phyloP scores from a whole-genome alignment of 148 eudicot species.

The Drosera capensis region DNA sequence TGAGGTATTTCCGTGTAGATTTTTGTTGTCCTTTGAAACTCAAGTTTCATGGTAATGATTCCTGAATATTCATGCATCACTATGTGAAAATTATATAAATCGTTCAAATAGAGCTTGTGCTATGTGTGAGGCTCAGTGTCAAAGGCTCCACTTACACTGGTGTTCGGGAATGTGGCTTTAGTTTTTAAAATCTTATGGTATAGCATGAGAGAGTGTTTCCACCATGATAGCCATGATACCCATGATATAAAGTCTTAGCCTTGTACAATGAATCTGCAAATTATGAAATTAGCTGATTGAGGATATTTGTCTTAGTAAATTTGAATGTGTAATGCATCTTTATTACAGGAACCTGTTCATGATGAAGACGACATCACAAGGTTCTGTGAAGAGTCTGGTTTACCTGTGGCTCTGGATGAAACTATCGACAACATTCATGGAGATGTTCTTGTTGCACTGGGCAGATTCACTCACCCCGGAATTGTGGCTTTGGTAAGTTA shows the following conservation, averaged over 20 bases:
- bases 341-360: constrained; percentile 74
- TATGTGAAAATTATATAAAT: too few relatives aligned
- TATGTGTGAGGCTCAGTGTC: too few relatives aligned
- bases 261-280: too few relatives aligned
- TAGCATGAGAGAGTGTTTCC: too few relatives aligned
- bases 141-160: too few relatives aligned
- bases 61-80: not conserved
- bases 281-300: too few relatives aligned
- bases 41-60: not conserved
- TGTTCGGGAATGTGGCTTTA: too few relatives aligned
- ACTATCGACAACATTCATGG: constrained; percentile 47
- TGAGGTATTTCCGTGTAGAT: constrained; percentile 37
- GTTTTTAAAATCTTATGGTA: too few relatives aligned
- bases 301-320: not conserved
- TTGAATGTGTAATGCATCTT: too few relatives aligned
- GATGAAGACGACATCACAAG: constrained; percentile 60
- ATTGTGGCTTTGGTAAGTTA: constrained; percentile 75
- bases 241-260: too few relatives aligned
- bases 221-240: too few relatives aligned
- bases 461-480: constrained; percentile 64
- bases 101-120: too few relatives aligned
- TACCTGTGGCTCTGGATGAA: constrained; percentile 96
- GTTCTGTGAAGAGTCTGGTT: constrained; percentile 75
- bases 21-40: not conserved
- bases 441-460: constrained; percentile 36